These are phyloP conservation scores for Ananas comosus DNA, from an alignment of 176 grass and related monocot genomes.

Conservation along the genomic window DNA sequence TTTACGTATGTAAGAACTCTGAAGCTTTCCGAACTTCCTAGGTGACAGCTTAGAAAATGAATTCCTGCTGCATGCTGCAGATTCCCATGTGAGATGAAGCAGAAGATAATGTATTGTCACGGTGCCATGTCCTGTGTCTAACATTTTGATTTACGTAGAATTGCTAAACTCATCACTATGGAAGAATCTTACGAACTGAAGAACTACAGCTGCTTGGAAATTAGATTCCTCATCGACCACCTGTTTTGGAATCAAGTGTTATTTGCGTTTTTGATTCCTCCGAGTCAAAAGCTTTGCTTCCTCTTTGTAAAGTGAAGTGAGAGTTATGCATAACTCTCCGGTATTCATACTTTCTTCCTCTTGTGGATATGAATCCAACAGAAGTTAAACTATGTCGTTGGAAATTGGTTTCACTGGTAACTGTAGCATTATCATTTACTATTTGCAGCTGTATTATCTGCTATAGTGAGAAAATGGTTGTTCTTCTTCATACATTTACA, in stretches of 20 bases:
- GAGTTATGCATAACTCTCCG: slow-evolving; percentile 20
- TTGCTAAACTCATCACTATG: slow-evolving; percentile 27
- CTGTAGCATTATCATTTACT: slow-evolving; percentile 16
- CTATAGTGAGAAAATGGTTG: slow-evolving; percentile 22
- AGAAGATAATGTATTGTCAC: slow-evolving; percentile 40
- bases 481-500: slow-evolving; percentile 25
- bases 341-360: slow-evolving; percentile 28
- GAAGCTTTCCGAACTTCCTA: slow-evolving; percentile 42
- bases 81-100: slow-evolving; percentile 21
- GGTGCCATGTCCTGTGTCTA: slow-evolving; percentile 83
- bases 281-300: slow-evolving; percentile 14
- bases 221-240: slow-evolving; percentile 25
- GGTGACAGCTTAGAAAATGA: slow-evolving; percentile 41
- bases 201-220: slow-evolving; percentile 15
- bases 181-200: slow-evolving; percentile 28
- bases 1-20: slow-evolving; percentile 84
- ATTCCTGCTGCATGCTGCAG: slow-evolving; percentile 30
- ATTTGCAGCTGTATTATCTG: slow-evolving; percentile 17
- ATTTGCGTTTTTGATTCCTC: slow-evolving; percentile 28
- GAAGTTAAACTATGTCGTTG: slow-evolving; percentile 24
- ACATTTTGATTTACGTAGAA: slow-evolving; percentile 40
- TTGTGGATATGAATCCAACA: slow-evolving; percentile 37
- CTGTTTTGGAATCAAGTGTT: slow-evolving; percentile 23
- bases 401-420: slow-evolving; percentile 17
- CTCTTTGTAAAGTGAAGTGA: slow-evolving; percentile 23